Evolutionary conservation across 2,329 filamentous ascomycete genomes (phyloP), one percentile per base, ranked within the genome.

Genomic region (Drechslerella stenobrocha): DNA sequence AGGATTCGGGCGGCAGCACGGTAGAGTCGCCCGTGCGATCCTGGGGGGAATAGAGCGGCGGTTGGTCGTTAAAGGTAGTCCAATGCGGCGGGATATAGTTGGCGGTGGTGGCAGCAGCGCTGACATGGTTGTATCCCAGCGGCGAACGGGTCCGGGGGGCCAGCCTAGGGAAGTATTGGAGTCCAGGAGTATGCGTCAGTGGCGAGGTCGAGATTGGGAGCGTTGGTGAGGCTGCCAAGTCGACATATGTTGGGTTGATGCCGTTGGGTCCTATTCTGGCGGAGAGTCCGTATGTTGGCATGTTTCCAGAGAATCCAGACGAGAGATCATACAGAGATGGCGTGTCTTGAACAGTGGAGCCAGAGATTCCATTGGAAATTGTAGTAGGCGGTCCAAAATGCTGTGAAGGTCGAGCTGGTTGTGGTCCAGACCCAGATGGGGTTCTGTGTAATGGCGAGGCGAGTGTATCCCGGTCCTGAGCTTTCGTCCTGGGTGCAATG

Each of bases 71-170:
- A 26, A 52, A 40, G 20, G 46, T 18, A 24, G 34, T 67, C 63
- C 63, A 67, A 28, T 47, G 48, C 6, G 32, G 51, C 18, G 26
- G 45, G 4, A 46, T 26, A 34, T 30, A 61, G 37, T 23, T 42
- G 7, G 44, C 6, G 2, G 59, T 20, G 9, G 40, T 13, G 15
- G 24, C 15, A 35, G 52, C 22, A 20, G 52, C n/a, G 23, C 20
- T 42, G 13, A 48, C 46, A 8, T 47, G 44, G 15, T 47, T 42
- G 34, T 66, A 66, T 5, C 47, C 47, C 15, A 66, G 53, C n/a
- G 61, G 53, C 23, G 61, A 66, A 18, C 58, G 61, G 28, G 53
- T 58, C 61, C 61, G 45, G 15, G 61, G 40, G 20, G 51, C 34
- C 20, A 53, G 50, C 34, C 48, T 37, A 13, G 37, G 22, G 44